Conservation (phyloP, 371 early-diverging fungal genomes). For the Coemansia sp. region DNA sequence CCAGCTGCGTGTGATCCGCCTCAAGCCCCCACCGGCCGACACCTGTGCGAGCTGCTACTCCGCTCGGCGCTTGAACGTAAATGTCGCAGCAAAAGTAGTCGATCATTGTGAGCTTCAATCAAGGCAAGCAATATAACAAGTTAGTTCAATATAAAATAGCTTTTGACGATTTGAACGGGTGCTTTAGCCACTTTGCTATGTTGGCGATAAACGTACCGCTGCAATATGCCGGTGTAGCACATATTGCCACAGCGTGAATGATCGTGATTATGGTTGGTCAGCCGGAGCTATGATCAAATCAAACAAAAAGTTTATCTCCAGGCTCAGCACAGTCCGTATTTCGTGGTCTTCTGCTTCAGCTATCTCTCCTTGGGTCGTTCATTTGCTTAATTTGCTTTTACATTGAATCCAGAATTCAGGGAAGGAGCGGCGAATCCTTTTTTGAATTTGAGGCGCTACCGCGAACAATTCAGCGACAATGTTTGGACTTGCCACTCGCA, state of each 20-base stretch:
- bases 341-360: neutral
- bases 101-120: neutral
- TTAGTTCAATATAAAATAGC: too few relatives aligned
- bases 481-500: constrained; percentile 33
- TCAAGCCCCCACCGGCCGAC: neutral
- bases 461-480: constrained; percentile 4
- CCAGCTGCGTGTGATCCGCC: constrained; percentile 3
- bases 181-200: too few relatives aligned
- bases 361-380: too few relatives aligned
- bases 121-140: too few relatives aligned
- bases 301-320: neutral
- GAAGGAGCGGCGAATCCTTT: neutral
- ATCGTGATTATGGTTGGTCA: neutral
- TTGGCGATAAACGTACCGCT: too few relatives aligned
- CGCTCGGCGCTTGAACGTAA: constrained; percentile 7
- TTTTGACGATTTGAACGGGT: too few relatives aligned
- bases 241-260: neutral
- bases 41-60: neutral
- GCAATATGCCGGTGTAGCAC: too few relatives aligned
- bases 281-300: neutral
- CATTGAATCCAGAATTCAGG: neutral
- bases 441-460: neutral
- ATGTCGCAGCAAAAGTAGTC: constrained; percentile 39
- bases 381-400: neutral
- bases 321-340: neutral